Conservation (phyloP, 495 filamentous ascomycete species). For the Neurospora intermedia region DNA sequence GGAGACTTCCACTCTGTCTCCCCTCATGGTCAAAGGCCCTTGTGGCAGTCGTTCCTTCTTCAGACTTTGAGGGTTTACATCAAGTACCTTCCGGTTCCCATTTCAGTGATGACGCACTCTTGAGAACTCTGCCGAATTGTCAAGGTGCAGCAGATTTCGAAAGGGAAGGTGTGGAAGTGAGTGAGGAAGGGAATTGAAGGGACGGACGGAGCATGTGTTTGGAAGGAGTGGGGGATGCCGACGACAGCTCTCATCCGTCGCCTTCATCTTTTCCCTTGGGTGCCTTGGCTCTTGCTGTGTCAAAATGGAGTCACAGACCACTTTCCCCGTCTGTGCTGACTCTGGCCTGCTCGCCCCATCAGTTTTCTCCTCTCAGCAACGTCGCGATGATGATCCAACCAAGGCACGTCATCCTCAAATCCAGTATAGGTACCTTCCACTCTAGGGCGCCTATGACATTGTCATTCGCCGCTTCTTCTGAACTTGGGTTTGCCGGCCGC, state of each 20-base stretch:
- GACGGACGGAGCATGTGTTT: background rate
- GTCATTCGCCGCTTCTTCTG: background rate
- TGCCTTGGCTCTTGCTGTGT: background rate
- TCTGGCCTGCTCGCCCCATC: no score
- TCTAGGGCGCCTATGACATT: background rate
- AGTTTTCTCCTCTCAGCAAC: background rate
- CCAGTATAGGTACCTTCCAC: background rate
- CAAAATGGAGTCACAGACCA: background rate
- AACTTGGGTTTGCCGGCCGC: background rate
- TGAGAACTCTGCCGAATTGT: background rate
- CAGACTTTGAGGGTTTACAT: no score
- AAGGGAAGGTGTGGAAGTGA: background rate
- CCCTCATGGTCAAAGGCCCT: no score
- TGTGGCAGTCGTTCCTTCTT: no score
- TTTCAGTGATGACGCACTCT: background rate
- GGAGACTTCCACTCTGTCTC: no score
- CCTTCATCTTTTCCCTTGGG: background rate
- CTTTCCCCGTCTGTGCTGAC: no score
- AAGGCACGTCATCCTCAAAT: background rate
- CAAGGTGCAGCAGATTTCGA: background rate
- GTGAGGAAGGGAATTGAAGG: background rate
- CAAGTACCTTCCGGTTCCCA: background rate
- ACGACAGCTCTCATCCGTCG: background rate
- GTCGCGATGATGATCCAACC: background rate
- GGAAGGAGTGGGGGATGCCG: background rate